These are phyloP conservation scores for Coemansia sp. DNA, from an alignment of 192 early-diverging fungal genomes.

Conservation along the genomic window DNA sequence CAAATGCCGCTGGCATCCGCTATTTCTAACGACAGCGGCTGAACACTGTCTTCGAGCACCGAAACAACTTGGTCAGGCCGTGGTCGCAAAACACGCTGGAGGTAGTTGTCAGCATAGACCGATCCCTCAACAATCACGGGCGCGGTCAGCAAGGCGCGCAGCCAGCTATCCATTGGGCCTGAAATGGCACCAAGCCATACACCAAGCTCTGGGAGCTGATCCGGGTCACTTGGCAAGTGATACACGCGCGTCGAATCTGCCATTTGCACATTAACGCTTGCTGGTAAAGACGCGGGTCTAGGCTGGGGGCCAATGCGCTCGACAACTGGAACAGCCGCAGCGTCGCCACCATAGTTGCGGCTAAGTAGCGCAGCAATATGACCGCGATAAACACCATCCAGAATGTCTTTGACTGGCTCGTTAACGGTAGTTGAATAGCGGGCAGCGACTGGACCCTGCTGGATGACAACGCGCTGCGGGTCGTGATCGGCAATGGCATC, in stretches of 20 bases:
- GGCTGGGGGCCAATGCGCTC: constrained; percentile 63
- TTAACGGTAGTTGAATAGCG: constrained; percentile 69
- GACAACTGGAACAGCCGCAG: constrained; percentile 63
- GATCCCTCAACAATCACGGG: constrained; percentile 72
- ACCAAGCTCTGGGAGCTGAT: constrained; percentile 11
- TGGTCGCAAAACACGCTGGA: constrained; percentile 60
- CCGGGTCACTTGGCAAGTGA: neutral
- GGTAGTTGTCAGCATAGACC: constrained; percentile 60
- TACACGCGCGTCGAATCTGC: neutral
- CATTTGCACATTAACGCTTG: neutral
- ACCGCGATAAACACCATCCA: constrained; percentile 77
- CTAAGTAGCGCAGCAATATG: constrained; percentile 75
- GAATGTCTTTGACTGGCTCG: constrained; percentile 84
- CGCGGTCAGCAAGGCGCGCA: constrained; percentile 73
- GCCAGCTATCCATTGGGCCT: constrained; percentile 69
- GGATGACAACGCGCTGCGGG: constrained; percentile 75
- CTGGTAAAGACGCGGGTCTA: neutral
- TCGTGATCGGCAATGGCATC: constrained; percentile 82
- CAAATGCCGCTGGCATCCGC: constrained; percentile 13
- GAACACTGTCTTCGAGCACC: neutral
- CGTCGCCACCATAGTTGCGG: constrained; percentile 65
- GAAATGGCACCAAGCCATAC: constrained; percentile 72
- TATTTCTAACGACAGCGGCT: neutral
- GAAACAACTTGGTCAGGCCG: constrained; percentile 55
- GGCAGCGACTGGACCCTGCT: constrained; percentile 86